Percentiles rank a stretch among this genome's conserved stretches.
phyloP scores from a whole-genome alignment of 129 eudicot genomes.

The Flaveria trinervia region DNA sequence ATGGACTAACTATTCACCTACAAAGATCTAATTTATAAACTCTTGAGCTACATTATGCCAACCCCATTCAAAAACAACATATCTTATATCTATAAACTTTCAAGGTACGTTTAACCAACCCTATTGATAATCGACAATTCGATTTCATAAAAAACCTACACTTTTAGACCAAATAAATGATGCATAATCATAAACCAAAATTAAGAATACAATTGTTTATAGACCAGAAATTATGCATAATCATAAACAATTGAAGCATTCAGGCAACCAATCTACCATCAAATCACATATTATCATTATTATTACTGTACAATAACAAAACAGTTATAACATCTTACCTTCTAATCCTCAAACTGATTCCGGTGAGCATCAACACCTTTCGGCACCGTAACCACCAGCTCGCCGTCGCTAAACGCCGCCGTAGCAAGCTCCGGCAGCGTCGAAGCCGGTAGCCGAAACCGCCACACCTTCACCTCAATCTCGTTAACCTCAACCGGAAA shows the following conservation, averaged over 20 bases:
- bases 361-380: slow-evolving; percentile 5
- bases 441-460: slow-evolving; percentile 57
- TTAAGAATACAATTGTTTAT: too few species aligned
- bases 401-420: slow-evolving; percentile 59
- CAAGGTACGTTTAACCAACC: too few species aligned
- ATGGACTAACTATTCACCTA: too few species aligned
- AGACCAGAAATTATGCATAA: too few species aligned
- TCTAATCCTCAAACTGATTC: slow-evolving; percentile 23
- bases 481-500: slow-evolving; percentile 36
- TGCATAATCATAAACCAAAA: not conserved
- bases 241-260: slow-evolving; percentile 4
- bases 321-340: slow-evolving; percentile 30
- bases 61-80: too few species aligned
- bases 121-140: not conserved
- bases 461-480: slow-evolving; percentile 61
- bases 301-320: slow-evolving; percentile 63
- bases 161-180: too few species aligned
- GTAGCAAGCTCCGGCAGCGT: slow-evolving; percentile 66
- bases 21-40: too few species aligned
- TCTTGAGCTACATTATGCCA: too few species aligned
- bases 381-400: slow-evolving; percentile 75
- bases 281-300: not conserved
- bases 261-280: not conserved
- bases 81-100: too few species aligned
- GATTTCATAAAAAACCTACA: not conserved